Percentiles rank a stretch among this genome's conserved stretches.
Conservation (phyloP, 75 land plant genomes). For the Picea sitchensis region DNA sequence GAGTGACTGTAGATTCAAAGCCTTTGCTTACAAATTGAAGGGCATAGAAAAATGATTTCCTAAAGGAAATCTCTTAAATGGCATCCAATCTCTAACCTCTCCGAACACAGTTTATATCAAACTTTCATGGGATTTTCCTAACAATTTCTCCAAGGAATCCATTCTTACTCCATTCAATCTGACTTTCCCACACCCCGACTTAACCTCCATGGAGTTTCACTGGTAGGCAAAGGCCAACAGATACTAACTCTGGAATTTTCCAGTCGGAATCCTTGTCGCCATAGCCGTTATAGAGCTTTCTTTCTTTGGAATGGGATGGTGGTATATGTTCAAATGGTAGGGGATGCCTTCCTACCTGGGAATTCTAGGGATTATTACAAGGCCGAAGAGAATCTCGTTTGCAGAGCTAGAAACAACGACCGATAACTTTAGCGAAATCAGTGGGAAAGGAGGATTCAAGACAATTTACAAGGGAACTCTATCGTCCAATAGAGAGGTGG, state of each 20-base stretch:
- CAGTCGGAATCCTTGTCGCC: conserved; percentile 17
- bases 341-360: background rate
- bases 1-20: conserved; percentile 24
- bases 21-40: conserved; percentile 15
- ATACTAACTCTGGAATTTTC: background rate
- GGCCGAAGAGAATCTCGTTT: conserved; percentile 25
- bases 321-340: conserved; percentile 13
- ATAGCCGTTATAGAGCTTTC: conserved; percentile 21
- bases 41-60: conserved; percentile 30
- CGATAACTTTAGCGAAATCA: no score
- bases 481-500: no score
- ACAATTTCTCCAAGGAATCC: background rate
- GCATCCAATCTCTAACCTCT: conserved; percentile 17
- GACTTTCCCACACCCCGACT: background rate
- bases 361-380: no score
- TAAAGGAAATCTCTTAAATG: conserved; percentile 33
- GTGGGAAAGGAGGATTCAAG: conserved; percentile 16
- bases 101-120: conserved; percentile 21
- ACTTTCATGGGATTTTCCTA: background rate
- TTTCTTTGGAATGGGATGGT: conserved; percentile 23
- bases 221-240: no score
- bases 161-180: background rate
- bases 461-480: conserved; percentile 58
- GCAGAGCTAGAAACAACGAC: background rate
- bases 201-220: no score